Conservation (phyloP, 345 rosid species). For the Gynandropsis gynandra region DNA sequence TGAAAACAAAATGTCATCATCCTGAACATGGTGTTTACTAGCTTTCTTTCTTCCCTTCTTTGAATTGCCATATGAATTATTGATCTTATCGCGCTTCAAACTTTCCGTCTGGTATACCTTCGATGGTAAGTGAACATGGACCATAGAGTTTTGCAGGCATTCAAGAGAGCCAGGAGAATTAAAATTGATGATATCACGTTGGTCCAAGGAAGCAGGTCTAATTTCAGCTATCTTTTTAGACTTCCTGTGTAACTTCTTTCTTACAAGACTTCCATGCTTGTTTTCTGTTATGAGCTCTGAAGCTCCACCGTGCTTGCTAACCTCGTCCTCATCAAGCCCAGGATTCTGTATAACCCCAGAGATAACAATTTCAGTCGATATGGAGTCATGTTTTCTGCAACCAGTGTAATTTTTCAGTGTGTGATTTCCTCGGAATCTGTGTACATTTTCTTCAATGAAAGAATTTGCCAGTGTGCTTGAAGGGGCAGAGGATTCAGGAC, state of each 20-base stretch:
- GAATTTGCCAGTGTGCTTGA: no score
- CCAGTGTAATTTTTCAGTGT: no score
- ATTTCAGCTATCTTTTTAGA: constrained; percentile 62
- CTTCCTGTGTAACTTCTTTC: constrained; percentile 55
- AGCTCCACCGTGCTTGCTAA: constrained; percentile 29
- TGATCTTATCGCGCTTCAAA: constrained; percentile 31
- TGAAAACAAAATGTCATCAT: constrained; percentile 58
- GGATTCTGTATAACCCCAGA: constrained; percentile 22
- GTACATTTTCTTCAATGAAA: no score
- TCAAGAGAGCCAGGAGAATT: constrained; percentile 22
- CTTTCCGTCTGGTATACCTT: constrained; percentile 29
- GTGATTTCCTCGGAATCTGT: no score
- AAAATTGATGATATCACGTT: constrained; percentile 28
- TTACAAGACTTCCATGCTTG: constrained; percentile 28
- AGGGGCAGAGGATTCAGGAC: constrained; percentile 25
- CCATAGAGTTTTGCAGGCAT: constrained; percentile 24
- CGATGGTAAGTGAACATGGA: constrained; percentile 23
- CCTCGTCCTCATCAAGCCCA: constrained; percentile 31
- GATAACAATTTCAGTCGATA: constrained; percentile 12
- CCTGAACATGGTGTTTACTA: constrained; percentile 42
- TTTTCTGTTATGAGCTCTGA: constrained; percentile 37
- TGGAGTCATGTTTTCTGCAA: no score
- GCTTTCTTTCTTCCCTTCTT: constrained; percentile 35
- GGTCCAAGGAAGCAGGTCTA: constrained; percentile 30
- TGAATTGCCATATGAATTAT: no score